Evolutionary conservation across 192 early-diverging fungal species (phyloP).

Genomic region (Anaeromyces robustus): DNA sequence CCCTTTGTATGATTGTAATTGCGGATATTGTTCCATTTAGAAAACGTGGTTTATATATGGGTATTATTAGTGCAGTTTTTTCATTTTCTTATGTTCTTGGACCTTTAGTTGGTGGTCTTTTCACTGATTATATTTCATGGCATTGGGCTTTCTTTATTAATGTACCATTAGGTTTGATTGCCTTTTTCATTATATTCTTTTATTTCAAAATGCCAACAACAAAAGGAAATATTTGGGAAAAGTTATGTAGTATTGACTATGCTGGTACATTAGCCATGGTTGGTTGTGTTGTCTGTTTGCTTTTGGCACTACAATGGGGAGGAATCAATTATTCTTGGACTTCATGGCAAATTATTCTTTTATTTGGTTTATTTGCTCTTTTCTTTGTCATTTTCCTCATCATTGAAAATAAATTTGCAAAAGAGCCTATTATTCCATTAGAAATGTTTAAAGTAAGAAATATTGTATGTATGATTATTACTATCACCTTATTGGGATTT

Average conservation of each 20-base stretch:
- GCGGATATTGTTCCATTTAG: conserved; percentile 65
- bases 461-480: neutral
- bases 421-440: conserved; percentile 16
- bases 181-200: conserved; percentile 15
- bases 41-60: conserved; percentile 76
- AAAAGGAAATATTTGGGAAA: conserved; percentile 20
- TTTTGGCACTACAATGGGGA: conserved; percentile 45
- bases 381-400: neutral
- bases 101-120: conserved; percentile 70
- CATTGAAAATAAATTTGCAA: neutral
- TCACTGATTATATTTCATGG: conserved; percentile 56
- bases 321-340: conserved; percentile 43
- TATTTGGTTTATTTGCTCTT: neutral
- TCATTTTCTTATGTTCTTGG: conserved; percentile 55
- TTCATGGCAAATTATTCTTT: neutral
- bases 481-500: neutral
- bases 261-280: conserved; percentile 34
- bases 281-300: conserved; percentile 24
- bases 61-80: conserved; percentile 40
- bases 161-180: conserved; percentile 19
- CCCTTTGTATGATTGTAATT: conserved; percentile 63
- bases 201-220: conserved; percentile 14
- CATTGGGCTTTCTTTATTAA: conserved; percentile 49
- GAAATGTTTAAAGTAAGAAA: conserved; percentile 39
- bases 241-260: conserved; percentile 43